Base-by-base conservation (phyloP, 2,329 filamentous ascomycete species). In the Aspergillus aculeatinus region DNA sequence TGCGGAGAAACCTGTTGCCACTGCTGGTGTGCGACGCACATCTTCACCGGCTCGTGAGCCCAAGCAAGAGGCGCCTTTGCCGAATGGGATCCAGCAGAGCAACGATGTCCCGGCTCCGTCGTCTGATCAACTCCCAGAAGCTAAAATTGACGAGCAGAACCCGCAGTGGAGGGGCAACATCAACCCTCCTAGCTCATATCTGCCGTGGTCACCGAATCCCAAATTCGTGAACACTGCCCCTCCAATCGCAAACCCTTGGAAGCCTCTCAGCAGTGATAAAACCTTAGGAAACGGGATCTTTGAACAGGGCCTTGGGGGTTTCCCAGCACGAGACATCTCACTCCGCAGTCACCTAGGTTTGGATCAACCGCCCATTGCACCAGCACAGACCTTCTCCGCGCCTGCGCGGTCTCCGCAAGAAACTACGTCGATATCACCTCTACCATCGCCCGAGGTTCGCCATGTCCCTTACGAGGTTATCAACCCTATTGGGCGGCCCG, bases 231-330 rank as follows among this genome's bases (percentile, higher is more conserved):
- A 68, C 21, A 25, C 53, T 35, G 68, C 73, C 35, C 66, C 74
- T 56, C 64, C 76, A 47, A 63, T 75, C 63, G 69, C 77, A 56
- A 86, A 84, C 64, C 81, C 86, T 33, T 88, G 86, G 86, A 86
- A 85, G 58, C 79, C 83, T 42, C 77, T 83, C 42, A 80, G 77
- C 56, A 80, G 80, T 66, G 82, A 85, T 62, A 81, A 83, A 66
- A 82, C 83, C 27, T 80, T 88, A 47, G 86, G 86, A 16, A 88
- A 88, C 72, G 86, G 85, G 31, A 86, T 85, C 2, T 88, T 88
- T 65, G 84, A 86, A 63, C 80, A 80, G 60, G 75, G 73, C 59
- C 80, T 84, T 57, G 77, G 77, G 35, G 78, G 79, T 47, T 82
- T 82, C 57, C 76, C 82, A 50, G 70, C 79, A 47, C 77, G 79